Conservation (phyloP, 1,139 yeast genomes). For the Yamadazyma mexicana region DNA sequence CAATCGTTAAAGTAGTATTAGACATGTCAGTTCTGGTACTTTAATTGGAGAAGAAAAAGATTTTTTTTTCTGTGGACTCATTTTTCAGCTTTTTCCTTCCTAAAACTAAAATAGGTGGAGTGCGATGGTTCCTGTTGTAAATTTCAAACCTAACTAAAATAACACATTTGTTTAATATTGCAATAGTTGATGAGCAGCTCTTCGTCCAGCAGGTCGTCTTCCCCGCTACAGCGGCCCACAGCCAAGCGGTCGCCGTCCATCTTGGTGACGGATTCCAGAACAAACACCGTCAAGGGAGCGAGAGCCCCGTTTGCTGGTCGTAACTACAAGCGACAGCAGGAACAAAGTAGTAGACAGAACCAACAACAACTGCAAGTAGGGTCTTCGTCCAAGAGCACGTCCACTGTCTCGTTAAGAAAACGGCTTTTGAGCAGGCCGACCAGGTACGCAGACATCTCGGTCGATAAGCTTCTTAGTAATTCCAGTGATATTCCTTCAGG, state of each 20-base stretch:
- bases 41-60: not conserved
- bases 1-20: slow-evolving; percentile 54
- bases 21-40: slow-evolving; percentile 22
- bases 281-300: slow-evolving; percentile 52
- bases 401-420: slow-evolving; percentile 13
- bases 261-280: slow-evolving; percentile 84
- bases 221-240: slow-evolving; percentile 47
- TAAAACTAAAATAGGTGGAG: not conserved
- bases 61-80: not conserved
- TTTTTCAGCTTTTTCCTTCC: not conserved
- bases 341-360: slow-evolving; percentile 6
- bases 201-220: slow-evolving; percentile 10
- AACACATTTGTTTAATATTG: not conserved
- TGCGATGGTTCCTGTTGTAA: slow-evolving; percentile 1
- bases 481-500: slow-evolving; percentile 88
- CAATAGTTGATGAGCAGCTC: slow-evolving; percentile 1
- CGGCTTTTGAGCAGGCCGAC: slow-evolving; percentile 20
- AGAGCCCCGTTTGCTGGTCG: slow-evolving; percentile 88
- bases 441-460: slow-evolving; percentile 68
- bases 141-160: not conserved
- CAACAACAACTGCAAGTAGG: slow-evolving; percentile 21
- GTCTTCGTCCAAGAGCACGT: slow-evolving; percentile 5
- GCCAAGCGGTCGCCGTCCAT: slow-evolving; percentile 94
- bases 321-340: slow-evolving; percentile 37
- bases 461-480: slow-evolving; percentile 68